Percentiles rank a stretch among this genome's conserved stretches.
These are phyloP conservation scores for Aspergillus thermomutatus DNA, from an alignment of 2,329 filamentous ascomycete genomes.

Conservation along the genomic window DNA sequence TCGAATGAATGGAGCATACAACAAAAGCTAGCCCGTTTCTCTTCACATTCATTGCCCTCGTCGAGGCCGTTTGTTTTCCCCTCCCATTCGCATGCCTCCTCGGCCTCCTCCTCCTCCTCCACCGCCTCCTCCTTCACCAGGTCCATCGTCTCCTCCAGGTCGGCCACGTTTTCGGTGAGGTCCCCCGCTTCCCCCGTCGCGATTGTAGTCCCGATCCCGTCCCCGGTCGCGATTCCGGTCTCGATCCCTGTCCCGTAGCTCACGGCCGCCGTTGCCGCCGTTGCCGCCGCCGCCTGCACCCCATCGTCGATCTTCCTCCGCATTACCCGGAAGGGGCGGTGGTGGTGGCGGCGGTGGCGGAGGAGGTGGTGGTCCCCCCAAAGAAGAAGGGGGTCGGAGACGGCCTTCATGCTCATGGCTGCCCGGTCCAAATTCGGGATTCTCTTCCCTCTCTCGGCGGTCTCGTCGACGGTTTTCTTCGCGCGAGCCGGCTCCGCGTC, in stretches of 20 bases:
- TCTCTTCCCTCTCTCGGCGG: constrained; percentile 36
- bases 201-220: constrained; percentile 31
- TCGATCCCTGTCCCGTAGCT: constrained; percentile 35
- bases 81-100: constrained; percentile 37
- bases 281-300: constrained; percentile 2
- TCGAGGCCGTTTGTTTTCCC: constrained; percentile 41
- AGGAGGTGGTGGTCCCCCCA: constrained; percentile 27
- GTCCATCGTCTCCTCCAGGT: constrained; percentile 32
- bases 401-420: constrained; percentile 32
- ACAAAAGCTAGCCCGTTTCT: constrained; percentile 1
- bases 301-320: constrained; percentile 35
- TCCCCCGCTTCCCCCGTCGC: constrained; percentile 24
- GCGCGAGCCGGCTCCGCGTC: constrained; percentile 29
- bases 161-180: constrained; percentile 38
- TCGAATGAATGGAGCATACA: constrained; percentile 9
- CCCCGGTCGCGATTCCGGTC: constrained; percentile 34
- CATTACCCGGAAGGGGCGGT: constrained; percentile 22
- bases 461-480: constrained; percentile 36
- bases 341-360: constrained; percentile 29
- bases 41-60: constrained; percentile 31
- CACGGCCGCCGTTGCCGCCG: constrained; percentile 23
- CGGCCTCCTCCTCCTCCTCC: constrained; percentile 22
- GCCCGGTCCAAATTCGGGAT: constrained; percentile 16
- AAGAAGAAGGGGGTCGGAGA: constrained; percentile 31
- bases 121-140: constrained; percentile 19